Base-by-base conservation (phyloP, 805 yeast species). In the Suhomyces vadensis region DNA sequence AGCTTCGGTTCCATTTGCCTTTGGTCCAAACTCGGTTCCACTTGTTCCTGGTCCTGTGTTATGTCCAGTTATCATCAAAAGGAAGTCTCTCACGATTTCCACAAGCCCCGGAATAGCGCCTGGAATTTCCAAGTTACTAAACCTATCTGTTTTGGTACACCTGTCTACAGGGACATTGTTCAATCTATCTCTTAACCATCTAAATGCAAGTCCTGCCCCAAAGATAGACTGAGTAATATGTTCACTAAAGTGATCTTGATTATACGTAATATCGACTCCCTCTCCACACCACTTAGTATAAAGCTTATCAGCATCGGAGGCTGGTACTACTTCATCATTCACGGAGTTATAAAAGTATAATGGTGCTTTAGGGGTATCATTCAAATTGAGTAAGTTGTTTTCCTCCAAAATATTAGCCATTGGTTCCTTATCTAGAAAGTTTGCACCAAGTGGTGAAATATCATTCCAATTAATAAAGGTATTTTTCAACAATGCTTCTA, bases 221-320 rank as follows among this genome's bases (percentile, higher is more conserved):
- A 24, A n/a, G 8, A 47, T 14, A 26, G 42, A 43, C 33, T 59
- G 68, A 9, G 57, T 42, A 20, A 56, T 41, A 38, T 65, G 70
- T 1, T 63, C 67, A 20, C 60, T 51, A 9, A 48, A 39, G 17
- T 53, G 35, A 21, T 60, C 55, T 17, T 39, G 42, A 22, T 23
- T 19, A 22, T 39, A 39, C 6, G 20, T 14, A 21, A 39, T 22
- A 3, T 16, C 23, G 16, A 31, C 42, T 14, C 42, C 42, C 3
- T 6, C 14, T 11, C 13, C 21, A 46, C 71, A 65, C 60, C 62
- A 67, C 35, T 52, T 53, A 6, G 55, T 53, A 38, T 57, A 66
- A 2, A 53, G 51, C 22, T 47, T 39, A n/a, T 45, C 41, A n/a
- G 37, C 37, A 11, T 41, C 49, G 13, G 20, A 26, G 27, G 41